Percentiles rank a stretch among this genome's conserved stretches.
These are phyloP conservation scores for Physocladia obscura DNA, from an alignment of 192 early-diverging fungal genomes.

Conservation along the genomic window DNA sequence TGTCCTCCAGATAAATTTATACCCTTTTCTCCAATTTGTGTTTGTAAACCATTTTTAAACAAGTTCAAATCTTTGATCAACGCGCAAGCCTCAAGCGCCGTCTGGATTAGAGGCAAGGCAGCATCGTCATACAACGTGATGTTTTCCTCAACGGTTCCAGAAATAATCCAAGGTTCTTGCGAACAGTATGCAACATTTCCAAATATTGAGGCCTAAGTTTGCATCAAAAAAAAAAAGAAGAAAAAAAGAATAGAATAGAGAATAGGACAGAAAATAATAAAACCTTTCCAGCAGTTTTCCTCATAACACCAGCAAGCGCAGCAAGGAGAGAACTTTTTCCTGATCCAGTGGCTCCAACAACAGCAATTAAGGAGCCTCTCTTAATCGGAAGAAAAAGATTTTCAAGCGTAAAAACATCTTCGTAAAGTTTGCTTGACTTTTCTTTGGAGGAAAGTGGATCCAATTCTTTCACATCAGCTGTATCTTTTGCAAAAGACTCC, in stretches of 20 bases:
- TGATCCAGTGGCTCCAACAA: slow-evolving; percentile 30
- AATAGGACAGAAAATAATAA: too few species aligned
- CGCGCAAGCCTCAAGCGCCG: slow-evolving; percentile 67
- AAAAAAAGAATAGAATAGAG: neutral
- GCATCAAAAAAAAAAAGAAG: slow-evolving; percentile 34
- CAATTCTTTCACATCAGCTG: neutral
- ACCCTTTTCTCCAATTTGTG: slow-evolving; percentile 54
- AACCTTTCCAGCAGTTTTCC: slow-evolving; percentile 18
- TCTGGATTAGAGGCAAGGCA: slow-evolving; percentile 58
- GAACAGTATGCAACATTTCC: slow-evolving; percentile 32
- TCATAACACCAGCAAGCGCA: slow-evolving; percentile 41
- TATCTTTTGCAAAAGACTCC: neutral
- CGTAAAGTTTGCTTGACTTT: neutral
- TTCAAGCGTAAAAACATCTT: slow-evolving; percentile 3
- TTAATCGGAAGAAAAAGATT: neutral
- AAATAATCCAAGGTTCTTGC: slow-evolving; percentile 38
- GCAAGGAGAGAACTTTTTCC: slow-evolving; percentile 43
- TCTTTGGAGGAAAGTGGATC: neutral
- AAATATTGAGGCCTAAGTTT: neutral
- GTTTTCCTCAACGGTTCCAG: slow-evolving; percentile 54
- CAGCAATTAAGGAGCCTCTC: slow-evolving; percentile 14
- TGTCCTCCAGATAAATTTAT: slow-evolving; percentile 59
- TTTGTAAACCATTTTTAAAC: slow-evolving; percentile 64
- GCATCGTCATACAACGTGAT: slow-evolving; percentile 69
- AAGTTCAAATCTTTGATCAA: slow-evolving; percentile 67